Percentiles rank a stretch among this genome's conserved stretches.
Evolutionary conservation across 352 stramenopile genomes (phyloP).

Genomic region (Pythium angustatum): DNA sequence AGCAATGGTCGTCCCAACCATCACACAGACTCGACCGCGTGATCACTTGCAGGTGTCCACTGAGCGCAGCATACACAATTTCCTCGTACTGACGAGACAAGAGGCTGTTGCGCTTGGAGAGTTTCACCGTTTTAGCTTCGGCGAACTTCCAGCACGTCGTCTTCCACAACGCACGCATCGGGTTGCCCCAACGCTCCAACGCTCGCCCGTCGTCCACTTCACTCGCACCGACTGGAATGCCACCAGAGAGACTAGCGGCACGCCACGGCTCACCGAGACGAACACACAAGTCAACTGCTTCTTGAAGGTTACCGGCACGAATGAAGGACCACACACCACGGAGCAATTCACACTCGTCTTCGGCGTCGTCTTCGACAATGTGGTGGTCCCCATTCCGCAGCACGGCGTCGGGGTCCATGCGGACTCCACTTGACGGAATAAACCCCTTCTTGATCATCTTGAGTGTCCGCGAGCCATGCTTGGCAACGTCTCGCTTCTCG

Average conservation of each 20-base stretch:
- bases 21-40: slow-evolving; percentile 67
- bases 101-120: slow-evolving; percentile 68
- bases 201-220: slow-evolving; percentile 52
- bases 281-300: slow-evolving; percentile 76
- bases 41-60: slow-evolving; percentile 70
- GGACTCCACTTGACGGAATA: slow-evolving; percentile 32
- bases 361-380: slow-evolving; percentile 71
- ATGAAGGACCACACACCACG: slow-evolving; percentile 76
- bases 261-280: slow-evolving; percentile 76
- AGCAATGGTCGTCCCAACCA: slow-evolving; percentile 86
- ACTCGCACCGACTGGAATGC: slow-evolving; percentile 54
- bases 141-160: slow-evolving; percentile 85
- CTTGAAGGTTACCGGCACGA: slow-evolving; percentile 58
- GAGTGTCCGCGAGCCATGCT: slow-evolving; percentile 56
- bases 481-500: slow-evolving; percentile 49
- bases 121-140: slow-evolving; percentile 41
- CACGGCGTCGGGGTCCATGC: slow-evolving; percentile 73
- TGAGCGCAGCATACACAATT: slow-evolving; percentile 79
- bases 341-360: slow-evolving; percentile 80
- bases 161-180: slow-evolving; percentile 82
- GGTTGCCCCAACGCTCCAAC: slow-evolving; percentile 80
- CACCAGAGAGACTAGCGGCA: slow-evolving; percentile 73
- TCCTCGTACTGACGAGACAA: slow-evolving; percentile 72
- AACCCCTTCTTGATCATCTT: slow-evolving; percentile 59
- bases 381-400: slow-evolving; percentile 63